Conservation (phyloP, 441 rosid genomes). For the Geranium incanum region DNA sequence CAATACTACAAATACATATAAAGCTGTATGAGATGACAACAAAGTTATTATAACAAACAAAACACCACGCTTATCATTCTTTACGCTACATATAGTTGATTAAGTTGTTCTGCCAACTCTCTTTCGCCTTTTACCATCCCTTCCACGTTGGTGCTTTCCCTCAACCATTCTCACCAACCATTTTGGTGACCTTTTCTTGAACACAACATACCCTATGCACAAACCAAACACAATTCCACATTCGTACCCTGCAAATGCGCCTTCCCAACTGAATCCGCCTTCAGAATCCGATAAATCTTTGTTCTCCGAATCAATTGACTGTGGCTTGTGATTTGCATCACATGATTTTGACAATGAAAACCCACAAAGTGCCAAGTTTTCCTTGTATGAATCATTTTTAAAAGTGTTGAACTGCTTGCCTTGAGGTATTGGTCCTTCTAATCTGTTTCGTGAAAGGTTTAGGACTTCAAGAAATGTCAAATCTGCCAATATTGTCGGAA, state of each 20-base stretch:
- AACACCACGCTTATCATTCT: no score
- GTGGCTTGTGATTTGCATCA: no score
- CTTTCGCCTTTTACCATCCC: no score
- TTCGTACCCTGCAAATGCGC: conserved; percentile 17
- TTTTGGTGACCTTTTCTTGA: neutral
- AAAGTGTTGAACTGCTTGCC: conserved; percentile 16
- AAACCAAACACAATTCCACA: conserved; percentile 15
- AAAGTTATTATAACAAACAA: no score
- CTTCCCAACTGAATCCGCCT: conserved; percentile 18
- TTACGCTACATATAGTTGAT: no score
- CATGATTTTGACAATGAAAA: conserved; percentile 13
- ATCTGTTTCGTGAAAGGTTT: conserved; percentile 10
- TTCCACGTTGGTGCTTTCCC: neutral
- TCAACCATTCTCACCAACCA: neutral
- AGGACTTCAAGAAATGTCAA: conserved; percentile 20
- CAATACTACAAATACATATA: no score
- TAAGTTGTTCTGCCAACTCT: no score
- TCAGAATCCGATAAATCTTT: neutral
- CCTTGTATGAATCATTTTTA: conserved; percentile 6
- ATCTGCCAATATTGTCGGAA: conserved; percentile 15
- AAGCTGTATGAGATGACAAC: no score
- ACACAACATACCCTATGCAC: neutral
- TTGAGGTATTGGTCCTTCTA: neutral
- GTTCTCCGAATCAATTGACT: neutral
- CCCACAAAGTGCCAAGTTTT: conserved; percentile 22